Percentiles rank a stretch among this genome's conserved stretches.
phyloP scores from a whole-genome alignment of 495 filamentous ascomycete genomes.

The Xylaria sp. region DNA sequence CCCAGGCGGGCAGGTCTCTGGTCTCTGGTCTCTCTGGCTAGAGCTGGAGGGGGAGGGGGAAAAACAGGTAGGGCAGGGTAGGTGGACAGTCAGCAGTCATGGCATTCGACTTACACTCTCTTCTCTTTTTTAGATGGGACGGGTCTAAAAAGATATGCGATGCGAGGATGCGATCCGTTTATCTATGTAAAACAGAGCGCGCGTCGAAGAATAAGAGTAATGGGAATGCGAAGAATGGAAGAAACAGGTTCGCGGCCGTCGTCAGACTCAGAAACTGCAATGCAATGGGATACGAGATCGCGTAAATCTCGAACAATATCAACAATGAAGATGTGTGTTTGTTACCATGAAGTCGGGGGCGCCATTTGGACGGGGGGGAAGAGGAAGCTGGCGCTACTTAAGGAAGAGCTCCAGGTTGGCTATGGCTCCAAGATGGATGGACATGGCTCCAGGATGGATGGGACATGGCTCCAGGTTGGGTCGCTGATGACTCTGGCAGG shows the following conservation, averaged over 20 bases:
- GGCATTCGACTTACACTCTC: slow-evolving; percentile 34
- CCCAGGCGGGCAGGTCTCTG: slow-evolving; percentile 31
- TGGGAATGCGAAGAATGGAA: no score
- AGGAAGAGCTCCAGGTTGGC: slow-evolving; percentile 22
- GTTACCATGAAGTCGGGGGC: slow-evolving; percentile 31
- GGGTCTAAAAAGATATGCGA: not conserved
- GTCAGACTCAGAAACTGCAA: slow-evolving; percentile 32
- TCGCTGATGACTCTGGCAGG: slow-evolving; percentile 29
- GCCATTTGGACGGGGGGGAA: slow-evolving; percentile 22
- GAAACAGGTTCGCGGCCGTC: slow-evolving; percentile 31
- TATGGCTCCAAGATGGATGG: no score
- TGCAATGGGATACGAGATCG: slow-evolving; percentile 32
- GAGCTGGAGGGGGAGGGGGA: slow-evolving; percentile 18
- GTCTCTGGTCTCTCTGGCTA: no score
- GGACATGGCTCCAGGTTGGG: slow-evolving; percentile 25
- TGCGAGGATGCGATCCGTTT: slow-evolving; percentile 30
- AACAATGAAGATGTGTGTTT: slow-evolving; percentile 28
- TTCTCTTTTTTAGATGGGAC: slow-evolving; percentile 32
- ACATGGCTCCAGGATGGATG: no score
- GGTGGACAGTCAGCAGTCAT: no score
- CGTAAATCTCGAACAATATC: slow-evolving; percentile 39
- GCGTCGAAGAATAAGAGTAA: slow-evolving; percentile 28
- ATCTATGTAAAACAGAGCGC: slow-evolving; percentile 43
- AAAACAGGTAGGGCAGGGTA: slow-evolving; percentile 17
- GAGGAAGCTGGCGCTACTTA: slow-evolving; percentile 29